Evolutionary conservation across 2,329 filamentous ascomycete genomes (phyloP).

Genomic region (Epichloe sibirici): DNA sequence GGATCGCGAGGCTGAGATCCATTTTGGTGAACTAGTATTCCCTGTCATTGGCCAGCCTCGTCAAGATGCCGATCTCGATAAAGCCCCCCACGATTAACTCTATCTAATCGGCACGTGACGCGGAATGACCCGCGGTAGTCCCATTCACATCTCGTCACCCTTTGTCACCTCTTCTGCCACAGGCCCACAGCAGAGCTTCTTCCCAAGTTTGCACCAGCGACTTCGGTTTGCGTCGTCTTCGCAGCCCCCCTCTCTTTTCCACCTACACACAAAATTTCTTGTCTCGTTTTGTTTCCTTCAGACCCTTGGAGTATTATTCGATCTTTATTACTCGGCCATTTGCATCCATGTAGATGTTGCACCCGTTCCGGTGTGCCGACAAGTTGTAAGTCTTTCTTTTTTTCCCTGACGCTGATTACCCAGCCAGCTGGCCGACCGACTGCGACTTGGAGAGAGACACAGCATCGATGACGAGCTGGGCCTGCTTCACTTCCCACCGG

Average conservation of each 20-base stretch:
- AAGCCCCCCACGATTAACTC: background rate
- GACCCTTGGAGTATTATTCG: background rate
- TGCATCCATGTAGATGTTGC: conserved; percentile 25
- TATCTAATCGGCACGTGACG: conserved; percentile 24
- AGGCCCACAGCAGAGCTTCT: conserved; percentile 18
- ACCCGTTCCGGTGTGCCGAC: conserved; percentile 19
- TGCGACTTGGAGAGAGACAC: background rate
- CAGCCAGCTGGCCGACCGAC: background rate
- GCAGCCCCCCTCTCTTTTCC: background rate
- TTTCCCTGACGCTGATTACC: background rate
- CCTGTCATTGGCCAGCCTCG: conserved; percentile 4
- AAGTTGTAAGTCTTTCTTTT: conserved; percentile 22
- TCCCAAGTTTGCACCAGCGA: conserved; percentile 22
- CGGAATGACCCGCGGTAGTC: conserved; percentile 16
- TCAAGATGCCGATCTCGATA: background rate
- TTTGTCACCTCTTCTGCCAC: conserved; percentile 13
- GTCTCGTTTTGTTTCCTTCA: background rate
- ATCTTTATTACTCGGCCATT: conserved; percentile 3
- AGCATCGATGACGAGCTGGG: background rate
- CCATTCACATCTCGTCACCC: conserved; percentile 23
- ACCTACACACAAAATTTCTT: background rate
- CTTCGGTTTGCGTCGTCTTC: conserved; percentile 8
- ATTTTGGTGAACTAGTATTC: background rate
- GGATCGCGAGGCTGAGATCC: background rate
- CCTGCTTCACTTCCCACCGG: no score